Conservation (phyloP, 441 rosid genomes). For the Arabidopsis lyrata region DNA sequence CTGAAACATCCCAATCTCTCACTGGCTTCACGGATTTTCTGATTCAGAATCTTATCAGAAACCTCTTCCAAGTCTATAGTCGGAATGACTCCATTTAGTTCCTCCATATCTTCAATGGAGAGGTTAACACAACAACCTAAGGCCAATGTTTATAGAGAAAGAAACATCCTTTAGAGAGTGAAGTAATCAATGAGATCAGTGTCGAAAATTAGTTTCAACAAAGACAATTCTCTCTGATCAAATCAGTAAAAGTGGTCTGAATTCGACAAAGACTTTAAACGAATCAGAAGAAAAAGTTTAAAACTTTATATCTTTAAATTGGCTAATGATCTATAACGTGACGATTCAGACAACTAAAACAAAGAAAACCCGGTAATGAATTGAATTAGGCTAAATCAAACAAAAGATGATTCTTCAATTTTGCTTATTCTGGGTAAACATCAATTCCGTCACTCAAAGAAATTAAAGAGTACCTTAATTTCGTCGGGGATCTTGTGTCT, state of each 20-base stretch:
- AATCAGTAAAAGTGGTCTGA: conserved; percentile 19
- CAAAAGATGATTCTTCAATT: no score
- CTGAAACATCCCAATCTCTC: conserved; percentile 87
- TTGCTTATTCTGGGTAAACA: not conserved
- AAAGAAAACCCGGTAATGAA: not conserved
- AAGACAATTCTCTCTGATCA: not conserved
- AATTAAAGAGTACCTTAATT: conserved; percentile 20
- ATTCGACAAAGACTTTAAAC: conserved; percentile 5
- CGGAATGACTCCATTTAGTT: conserved; percentile 37
- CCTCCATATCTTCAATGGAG: not conserved
- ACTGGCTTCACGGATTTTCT: conserved; percentile 53
- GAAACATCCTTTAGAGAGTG: not conserved
- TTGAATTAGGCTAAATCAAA: not conserved
- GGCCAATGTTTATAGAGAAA: conserved; percentile 7
- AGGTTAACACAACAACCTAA: conserved; percentile 8
- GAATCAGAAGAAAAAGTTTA: conserved; percentile 4
- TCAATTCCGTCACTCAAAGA: conserved; percentile 15
- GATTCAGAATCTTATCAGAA: conserved; percentile 44
- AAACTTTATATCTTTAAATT: not conserved
- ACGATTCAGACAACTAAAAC: no score
- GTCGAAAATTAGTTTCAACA: not conserved
- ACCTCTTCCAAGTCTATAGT: conserved; percentile 56
- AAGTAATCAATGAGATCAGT: not conserved
- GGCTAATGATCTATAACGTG: not conserved
- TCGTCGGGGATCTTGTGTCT: not conserved